phyloP scores from a whole-genome alignment of 75 land plant genomes.

The Pinus taeda region DNA sequence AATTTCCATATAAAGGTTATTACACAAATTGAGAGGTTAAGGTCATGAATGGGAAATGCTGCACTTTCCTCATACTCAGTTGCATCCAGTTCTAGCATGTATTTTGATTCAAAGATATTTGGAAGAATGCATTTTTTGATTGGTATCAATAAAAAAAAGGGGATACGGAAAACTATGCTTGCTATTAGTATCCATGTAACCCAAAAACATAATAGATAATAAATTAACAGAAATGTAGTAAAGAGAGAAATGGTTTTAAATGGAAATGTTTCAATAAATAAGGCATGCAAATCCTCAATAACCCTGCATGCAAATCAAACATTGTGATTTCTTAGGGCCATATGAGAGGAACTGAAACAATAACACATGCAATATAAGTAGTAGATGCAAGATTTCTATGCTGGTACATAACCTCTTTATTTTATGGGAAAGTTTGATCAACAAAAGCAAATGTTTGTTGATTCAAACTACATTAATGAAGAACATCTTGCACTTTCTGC shows the following conservation, averaged over 20 bases:
- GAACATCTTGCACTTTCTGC: no score
- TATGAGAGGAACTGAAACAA: background rate
- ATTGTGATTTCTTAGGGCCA: background rate
- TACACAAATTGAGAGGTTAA: conserved; percentile 38
- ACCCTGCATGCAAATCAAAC: conserved; percentile 41
- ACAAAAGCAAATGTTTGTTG: background rate
- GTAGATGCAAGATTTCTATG: background rate
- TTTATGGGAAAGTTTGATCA: background rate
- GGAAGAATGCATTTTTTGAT: conserved; percentile 76
- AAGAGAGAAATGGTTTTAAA: conserved; percentile 64
- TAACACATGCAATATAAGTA: background rate
- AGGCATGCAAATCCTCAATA: conserved; percentile 69
- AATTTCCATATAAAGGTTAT: background rate
- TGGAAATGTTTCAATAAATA: conserved; percentile 83
- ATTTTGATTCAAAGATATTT: conserved; percentile 43
- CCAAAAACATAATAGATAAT: conserved; percentile 77
- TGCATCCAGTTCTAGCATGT: conserved; percentile 81
- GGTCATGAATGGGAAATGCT: conserved; percentile 32
- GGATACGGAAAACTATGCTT: conserved; percentile 86
- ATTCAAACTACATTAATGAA: background rate
- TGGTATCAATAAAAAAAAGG: conserved; percentile 73
- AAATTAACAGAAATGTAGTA: conserved; percentile 79
- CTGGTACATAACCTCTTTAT: background rate
- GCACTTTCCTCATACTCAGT: conserved; percentile 89
- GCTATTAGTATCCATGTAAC: conserved; percentile 95